Base-by-base conservation (phyloP, 2,329 filamentous ascomycete genomes). In the Penicillium sclerotiorum region DNA sequence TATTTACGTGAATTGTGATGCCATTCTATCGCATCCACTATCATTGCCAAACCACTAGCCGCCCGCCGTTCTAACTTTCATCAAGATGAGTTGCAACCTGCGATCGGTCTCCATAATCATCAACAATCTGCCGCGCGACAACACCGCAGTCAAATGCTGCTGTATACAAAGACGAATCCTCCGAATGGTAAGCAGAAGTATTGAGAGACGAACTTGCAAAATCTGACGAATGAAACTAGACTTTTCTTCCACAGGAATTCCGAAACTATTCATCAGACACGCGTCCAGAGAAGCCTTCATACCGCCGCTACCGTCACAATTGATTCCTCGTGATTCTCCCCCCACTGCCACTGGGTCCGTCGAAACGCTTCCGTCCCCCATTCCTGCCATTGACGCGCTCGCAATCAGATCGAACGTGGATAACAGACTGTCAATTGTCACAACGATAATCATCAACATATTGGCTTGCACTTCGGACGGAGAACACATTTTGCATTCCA, bases 71-170 rank as follows among this genome's bases (percentile, higher is more conserved):
- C 63, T 65, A 38, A 67, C 55, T 45, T 59, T 66, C 56, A 63
- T 62, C 52, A 69, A 63, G 13, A 67, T 52, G 30, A 63, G 30
- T 45, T 64, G 64, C 45, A 70, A 39, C 33, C 63, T 53, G 32
- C 57, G 54, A 50, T 69, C 64, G 6, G 62, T 69, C 42, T 67
- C 66, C 50, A 60, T 61, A 18, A 67, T 65, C 65, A 70, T 65
- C 4, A 59, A 45, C 30, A 66, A 27, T 22, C 58, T 56, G 8
- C 64, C 65, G 2, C 49, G 45, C 3, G 63, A 59, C 3, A 58
- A 52, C 1, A 58, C 56, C 2, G 49, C 45, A 2, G 55, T 41
- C 22, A 62, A 35, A 20, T 58, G 49, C 28, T 66, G 57, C 39
- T 67, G 62, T 38, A 59, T 62, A 32, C 59, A 65, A 4, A 50